Evolutionary conservation across 768 basidiomycete genomes (phyloP), one percentile per base, ranked within the genome.

Genomic region (Agrocybe praecox): DNA sequence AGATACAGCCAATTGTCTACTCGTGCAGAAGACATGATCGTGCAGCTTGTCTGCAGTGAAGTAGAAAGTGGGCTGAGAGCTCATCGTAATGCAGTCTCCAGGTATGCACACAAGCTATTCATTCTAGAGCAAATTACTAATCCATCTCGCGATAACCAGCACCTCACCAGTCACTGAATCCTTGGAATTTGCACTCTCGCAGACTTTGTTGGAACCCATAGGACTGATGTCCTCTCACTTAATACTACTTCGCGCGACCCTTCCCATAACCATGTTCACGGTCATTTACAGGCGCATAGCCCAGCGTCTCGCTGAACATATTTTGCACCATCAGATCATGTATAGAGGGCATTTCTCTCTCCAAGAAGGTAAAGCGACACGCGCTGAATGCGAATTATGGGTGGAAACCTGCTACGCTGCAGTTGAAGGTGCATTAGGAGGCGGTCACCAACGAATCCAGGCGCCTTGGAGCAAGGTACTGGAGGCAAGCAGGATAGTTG

Each of bases 1-100:
- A 80, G 81, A 61, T 98, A 92, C 63, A 73, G 73, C 19, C 77
- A 74, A 11, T 72, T 94, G 22, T 77, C 79, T 1, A 74, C 71
- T 9, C 82, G 94, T n/a, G 86, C 92, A 4, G 93, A 97, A 67
- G 90, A 92, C 50, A 90, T 98, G 84, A 81, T 95, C 33, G 83
- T 93, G 15, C 87, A 89, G 60, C 90, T 92, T 64, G 79, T 95
- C 15, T 89, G 84, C 49, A 81, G 82, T 2, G 97, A 99, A 69
- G 86, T 96, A 46, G 90, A 96, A 70, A 73, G 73, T 11, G 82
- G 83, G 22, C 74, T 97, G 40, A 92, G 87, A 67, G 70, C 80
- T 1, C 93, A 98, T 72, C 83, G 94, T 56, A 74, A 74, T 12
- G 77, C 82, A 68, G 76, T 75, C 52, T 76, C 71, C 43, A 70